These are phyloP conservation scores for Terana coerulea DNA, from an alignment of 768 basidiomycete species.

Conservation along the genomic window DNA sequence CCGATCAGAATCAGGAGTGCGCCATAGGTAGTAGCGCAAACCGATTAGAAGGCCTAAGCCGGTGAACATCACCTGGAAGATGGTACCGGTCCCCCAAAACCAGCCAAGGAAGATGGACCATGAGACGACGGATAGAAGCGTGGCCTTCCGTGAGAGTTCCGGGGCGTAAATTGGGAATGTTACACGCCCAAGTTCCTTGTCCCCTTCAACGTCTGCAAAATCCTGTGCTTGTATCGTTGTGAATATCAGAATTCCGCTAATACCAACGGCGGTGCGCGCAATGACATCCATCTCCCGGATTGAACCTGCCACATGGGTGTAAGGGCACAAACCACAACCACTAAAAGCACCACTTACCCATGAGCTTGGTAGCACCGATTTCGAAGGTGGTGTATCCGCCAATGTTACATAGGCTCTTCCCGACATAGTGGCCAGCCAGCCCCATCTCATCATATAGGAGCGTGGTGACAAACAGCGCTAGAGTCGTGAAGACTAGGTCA, in stretches of 20 bases:
- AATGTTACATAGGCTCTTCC: conserved; percentile 11
- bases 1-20: background rate
- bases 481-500: conserved; percentile 13
- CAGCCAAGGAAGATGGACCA: conserved; percentile 35
- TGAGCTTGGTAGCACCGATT: conserved; percentile 1
- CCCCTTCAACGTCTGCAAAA: conserved; percentile 42
- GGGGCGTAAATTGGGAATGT: conserved; percentile 48
- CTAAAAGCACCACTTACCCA: conserved; percentile 6
- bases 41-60: conserved; percentile 31
- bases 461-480: conserved; percentile 14
- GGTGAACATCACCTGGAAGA: conserved; percentile 26
- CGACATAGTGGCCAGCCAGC: conserved; percentile 6
- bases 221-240: conserved; percentile 50
- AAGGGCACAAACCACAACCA: background rate
- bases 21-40: conserved; percentile 9
- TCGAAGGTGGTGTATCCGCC: conserved; percentile 4
- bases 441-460: conserved; percentile 24
- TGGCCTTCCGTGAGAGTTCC: conserved; percentile 25
- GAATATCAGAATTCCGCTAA: conserved; percentile 36
- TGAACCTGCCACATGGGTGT: conserved; percentile 18
- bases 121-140: conserved; percentile 29
- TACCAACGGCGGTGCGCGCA: conserved; percentile 25
- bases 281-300: conserved; percentile 9
- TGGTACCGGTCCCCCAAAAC: conserved; percentile 33
- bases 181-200: conserved; percentile 32